phyloP scores from a whole-genome alignment of 192 early-diverging fungal genomes.

The Allomyces macrogynus region DNA sequence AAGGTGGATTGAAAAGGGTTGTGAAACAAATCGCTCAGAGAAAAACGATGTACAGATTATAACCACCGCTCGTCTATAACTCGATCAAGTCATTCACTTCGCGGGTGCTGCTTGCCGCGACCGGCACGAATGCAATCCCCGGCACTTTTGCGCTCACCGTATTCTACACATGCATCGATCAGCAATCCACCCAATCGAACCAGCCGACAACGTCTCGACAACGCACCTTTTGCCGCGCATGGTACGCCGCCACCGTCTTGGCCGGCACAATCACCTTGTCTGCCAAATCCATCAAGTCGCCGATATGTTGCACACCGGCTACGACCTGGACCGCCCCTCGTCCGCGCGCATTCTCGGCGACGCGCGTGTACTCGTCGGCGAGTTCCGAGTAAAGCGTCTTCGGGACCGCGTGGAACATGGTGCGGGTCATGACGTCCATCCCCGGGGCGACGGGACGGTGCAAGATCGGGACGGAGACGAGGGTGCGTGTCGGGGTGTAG shows the following conservation, averaged over 20 bases:
- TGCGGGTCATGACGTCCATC: not conserved
- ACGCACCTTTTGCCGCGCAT: not conserved
- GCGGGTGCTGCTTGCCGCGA: no score
- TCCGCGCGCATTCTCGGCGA: not conserved
- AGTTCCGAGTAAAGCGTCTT: not conserved
- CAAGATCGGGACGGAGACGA: not conserved
- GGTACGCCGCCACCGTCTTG: not conserved
- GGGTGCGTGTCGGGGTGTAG: not conserved
- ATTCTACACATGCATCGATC: no score
- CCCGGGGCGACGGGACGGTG: no score
- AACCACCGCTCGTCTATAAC: not conserved
- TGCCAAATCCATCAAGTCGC: not conserved
- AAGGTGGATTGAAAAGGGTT: no score
- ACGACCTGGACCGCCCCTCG: not conserved
- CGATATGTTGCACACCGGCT: not conserved
- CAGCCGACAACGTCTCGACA: no score
- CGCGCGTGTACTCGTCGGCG: not conserved
- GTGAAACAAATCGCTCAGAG: no score
- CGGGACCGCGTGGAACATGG: not conserved
- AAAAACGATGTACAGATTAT: not conserved
- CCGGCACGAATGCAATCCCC: no score
- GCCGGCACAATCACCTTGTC: not conserved
- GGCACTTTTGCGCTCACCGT: no score
- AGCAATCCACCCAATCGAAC: no score
- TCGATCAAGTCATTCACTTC: no score